These are phyloP conservation scores for Coprinellus aureogranulatus DNA, from an alignment of 768 basidiomycete genomes.

Conservation along the genomic window DNA sequence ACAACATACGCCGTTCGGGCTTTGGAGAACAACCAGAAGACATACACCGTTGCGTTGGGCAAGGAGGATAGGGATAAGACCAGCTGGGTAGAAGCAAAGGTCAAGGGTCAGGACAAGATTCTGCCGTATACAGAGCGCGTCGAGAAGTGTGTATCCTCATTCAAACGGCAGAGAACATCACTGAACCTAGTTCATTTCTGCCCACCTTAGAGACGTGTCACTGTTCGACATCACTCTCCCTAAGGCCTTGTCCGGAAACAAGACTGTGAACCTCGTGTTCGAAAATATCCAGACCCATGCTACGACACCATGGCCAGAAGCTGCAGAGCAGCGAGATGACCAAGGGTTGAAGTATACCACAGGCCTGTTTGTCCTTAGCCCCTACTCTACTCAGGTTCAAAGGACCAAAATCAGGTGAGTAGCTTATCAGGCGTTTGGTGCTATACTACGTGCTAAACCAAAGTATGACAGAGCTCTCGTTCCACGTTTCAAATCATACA, in stretches of 20 bases:
- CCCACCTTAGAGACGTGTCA: constrained; percentile 37
- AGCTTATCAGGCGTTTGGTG: too few species aligned
- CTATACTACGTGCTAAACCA: not conserved
- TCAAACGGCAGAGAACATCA: not conserved
- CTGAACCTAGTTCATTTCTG: not conserved
- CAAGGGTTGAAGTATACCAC: constrained; percentile 78
- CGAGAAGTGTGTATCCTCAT: constrained; percentile 1
- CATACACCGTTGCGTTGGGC: constrained; percentile 68
- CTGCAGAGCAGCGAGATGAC: constrained; percentile 69
- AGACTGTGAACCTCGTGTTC: constrained; percentile 72
- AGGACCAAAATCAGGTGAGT: constrained; percentile 84
- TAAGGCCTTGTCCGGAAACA: constrained; percentile 53
- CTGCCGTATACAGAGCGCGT: constrained; percentile 48
- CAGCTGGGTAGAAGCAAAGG: constrained; percentile 74
- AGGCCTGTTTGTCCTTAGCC: constrained; percentile 79
- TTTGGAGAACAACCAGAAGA: constrained; percentile 54
- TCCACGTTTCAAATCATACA: constrained; percentile 70
- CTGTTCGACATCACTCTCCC: constrained; percentile 66
- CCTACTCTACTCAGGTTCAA: constrained; percentile 78
- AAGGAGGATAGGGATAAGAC: constrained; percentile 62
- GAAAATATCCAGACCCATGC: constrained; percentile 78
- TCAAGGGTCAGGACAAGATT: constrained; percentile 67
- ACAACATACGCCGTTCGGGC: constrained; percentile 86
- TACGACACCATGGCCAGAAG: constrained; percentile 71
- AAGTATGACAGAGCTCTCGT: constrained; percentile 54